Evolutionary conservation across 345 rosid species (phyloP).

Genomic region (Mercurialis annua): DNA sequence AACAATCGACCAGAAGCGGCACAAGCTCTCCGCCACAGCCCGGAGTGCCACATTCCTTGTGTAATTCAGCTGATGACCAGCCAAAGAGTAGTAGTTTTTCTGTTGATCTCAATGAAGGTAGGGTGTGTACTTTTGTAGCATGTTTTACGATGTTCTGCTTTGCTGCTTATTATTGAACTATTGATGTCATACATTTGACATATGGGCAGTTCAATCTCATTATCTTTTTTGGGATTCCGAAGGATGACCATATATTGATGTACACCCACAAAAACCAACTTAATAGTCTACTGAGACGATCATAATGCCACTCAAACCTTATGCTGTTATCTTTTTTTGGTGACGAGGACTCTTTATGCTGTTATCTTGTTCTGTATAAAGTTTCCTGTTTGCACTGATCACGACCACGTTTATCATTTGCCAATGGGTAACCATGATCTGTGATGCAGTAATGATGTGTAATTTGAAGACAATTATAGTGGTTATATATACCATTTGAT

Average conservation of each 20-base stretch:
- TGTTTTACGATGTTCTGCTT: not conserved
- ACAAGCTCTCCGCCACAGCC: slow-evolving; percentile 42
- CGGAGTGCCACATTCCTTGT: slow-evolving; percentile 26
- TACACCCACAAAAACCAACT: not conserved
- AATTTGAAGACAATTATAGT: not conserved
- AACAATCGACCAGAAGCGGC: slow-evolving; percentile 40
- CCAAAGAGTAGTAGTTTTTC: slow-evolving; percentile 37
- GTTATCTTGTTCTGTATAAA: not conserved
- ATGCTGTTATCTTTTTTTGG: too few relatives aligned
- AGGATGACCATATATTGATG: not conserved
- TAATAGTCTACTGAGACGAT: not conserved
- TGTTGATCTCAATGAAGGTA: slow-evolving; percentile 68
- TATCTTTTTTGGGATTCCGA: not conserved
- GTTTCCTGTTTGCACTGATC: not conserved
- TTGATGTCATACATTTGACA: not conserved
- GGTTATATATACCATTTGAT: too few relatives aligned
- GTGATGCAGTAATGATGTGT: not conserved
- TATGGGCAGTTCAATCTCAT: not conserved
- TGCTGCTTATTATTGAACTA: not conserved
- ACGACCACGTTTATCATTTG: not conserved
- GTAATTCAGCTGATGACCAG: slow-evolving; percentile 42
- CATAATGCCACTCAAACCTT: not conserved
- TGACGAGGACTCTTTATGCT: too few relatives aligned
- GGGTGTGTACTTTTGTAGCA: not conserved
- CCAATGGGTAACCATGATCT: not conserved